These are phyloP conservation scores for Rhizophlyctis rosea DNA, from an alignment of 192 early-diverging fungal genomes.

Conservation along the genomic window DNA sequence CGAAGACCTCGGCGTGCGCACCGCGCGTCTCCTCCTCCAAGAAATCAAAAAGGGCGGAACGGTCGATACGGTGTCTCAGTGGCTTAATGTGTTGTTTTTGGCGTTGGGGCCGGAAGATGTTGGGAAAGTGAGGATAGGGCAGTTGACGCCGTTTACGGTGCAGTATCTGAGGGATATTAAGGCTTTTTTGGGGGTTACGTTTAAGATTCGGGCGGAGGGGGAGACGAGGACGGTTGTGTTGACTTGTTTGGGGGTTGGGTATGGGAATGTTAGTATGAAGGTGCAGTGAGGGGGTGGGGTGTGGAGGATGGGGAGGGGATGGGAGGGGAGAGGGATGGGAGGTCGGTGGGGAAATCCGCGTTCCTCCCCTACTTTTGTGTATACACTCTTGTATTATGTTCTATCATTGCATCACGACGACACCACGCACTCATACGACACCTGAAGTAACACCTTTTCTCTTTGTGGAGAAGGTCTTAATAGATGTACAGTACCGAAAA, in stretches of 20 bases:
- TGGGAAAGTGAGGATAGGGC: conserved; percentile 80
- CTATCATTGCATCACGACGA: too few relatives aligned
- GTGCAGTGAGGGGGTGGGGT: conserved; percentile 34
- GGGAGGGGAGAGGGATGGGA: too few relatives aligned
- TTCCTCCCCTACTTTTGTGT: too few relatives aligned
- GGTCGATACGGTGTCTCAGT: conserved; percentile 86
- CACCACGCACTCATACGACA: too few relatives aligned
- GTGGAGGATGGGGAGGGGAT: too few relatives aligned
- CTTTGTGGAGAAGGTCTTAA: too few relatives aligned
- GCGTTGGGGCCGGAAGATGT: conserved; percentile 90
- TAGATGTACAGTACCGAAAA: too few relatives aligned
- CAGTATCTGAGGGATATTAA: conserved; percentile 90
- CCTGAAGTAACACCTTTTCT: too few relatives aligned
- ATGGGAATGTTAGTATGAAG: conserved; percentile 83
- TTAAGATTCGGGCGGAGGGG: conserved; percentile 86
- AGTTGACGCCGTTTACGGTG: conserved; percentile 85
- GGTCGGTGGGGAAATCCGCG: too few relatives aligned
- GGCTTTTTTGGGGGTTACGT: conserved; percentile 84
- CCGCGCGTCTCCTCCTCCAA: conserved; percentile 72
- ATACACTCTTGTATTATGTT: too few relatives aligned
- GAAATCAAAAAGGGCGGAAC: conserved; percentile 86
- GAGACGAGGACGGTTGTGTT: conserved; percentile 68
- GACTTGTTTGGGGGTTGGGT: conserved; percentile 87
- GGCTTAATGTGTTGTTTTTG: conserved; percentile 83
- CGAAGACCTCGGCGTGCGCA: conserved; percentile 82